Percentiles rank a stretch among this genome's conserved stretches.
These are phyloP conservation scores for Aspergillus sp. DNA, from an alignment of 2,329 filamentous ascomycete genomes.

Conservation along the genomic window DNA sequence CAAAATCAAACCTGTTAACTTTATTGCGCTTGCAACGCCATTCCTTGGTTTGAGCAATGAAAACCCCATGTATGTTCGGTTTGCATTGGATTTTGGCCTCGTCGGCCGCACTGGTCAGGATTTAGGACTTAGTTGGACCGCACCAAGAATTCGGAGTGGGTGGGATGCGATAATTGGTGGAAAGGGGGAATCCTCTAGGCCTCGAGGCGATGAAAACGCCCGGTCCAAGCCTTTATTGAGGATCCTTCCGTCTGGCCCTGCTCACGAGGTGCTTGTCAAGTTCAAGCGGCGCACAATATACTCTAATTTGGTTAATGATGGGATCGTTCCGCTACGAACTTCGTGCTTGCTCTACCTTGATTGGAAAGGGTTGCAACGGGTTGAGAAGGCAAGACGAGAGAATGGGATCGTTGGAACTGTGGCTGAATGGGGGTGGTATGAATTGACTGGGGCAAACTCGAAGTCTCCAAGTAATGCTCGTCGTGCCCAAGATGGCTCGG, in stretches of 20 bases:
- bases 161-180: slow-evolving; percentile 87
- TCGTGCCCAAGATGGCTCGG: slow-evolving; percentile 24
- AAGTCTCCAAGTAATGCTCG: slow-evolving; percentile 52
- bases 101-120: slow-evolving; percentile 97
- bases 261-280: slow-evolving; percentile 79
- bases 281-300: slow-evolving; percentile 92
- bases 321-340: slow-evolving; percentile 90
- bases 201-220: slow-evolving; percentile 63
- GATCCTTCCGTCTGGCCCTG: slow-evolving; percentile 87
- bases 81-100: slow-evolving; percentile 91
- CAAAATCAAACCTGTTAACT: slow-evolving; percentile 82
- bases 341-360: slow-evolving; percentile 96
- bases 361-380: slow-evolving; percentile 89
- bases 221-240: slow-evolving; percentile 85
- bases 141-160: slow-evolving; percentile 79
- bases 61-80: slow-evolving; percentile 95
- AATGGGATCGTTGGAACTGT: slow-evolving; percentile 91
- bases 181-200: slow-evolving; percentile 60
- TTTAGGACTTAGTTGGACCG: slow-evolving; percentile 88
- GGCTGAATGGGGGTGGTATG: slow-evolving; percentile 91
- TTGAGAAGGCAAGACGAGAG: slow-evolving; percentile 90
- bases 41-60: slow-evolving; percentile 94
- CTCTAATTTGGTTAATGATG: slow-evolving; percentile 96
- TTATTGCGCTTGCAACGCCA: slow-evolving; percentile 82
- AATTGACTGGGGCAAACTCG: slow-evolving; percentile 71